Base-by-base conservation (phyloP, 805 yeast species). In the Candida adriatica region DNA sequence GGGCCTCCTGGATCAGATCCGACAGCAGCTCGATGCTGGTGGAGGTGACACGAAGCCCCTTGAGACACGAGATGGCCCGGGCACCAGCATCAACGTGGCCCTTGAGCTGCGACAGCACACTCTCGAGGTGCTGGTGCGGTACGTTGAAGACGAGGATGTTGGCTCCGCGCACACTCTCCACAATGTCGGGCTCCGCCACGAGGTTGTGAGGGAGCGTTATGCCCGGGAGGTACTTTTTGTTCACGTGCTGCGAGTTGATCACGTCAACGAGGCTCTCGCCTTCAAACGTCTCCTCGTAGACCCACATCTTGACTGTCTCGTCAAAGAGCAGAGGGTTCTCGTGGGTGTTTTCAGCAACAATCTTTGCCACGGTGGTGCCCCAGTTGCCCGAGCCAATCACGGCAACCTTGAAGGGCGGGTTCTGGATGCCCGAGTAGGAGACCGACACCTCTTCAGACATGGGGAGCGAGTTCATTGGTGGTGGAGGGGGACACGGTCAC, bases 311-410 rank as follows among this genome's bases (percentile, higher is more conserved):
- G 22, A 88, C 96, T 29, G 69, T 60, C 37, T 61, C 61, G 32
- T 73, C 70, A 56, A 90, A 88, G 48, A 82, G 61, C 18, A 74
- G 65, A 16, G 86, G 77, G 56, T 83, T 71, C 45, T 73, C 77
- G 16, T 66, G 64, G 24, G 87, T 66, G 60, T 86, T 86, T 59
- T 90, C 96, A 16, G 96, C 88, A 17, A 86, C 78, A 30, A 90
- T 82, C 59, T 90, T 90, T 41, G 96, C 96, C 33, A 90, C 86
- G 6, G 96, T 88, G 25, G 95, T 85, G 38, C 97, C 97, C 81
- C 97, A 90, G 62, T 90, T 90, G 49, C 97, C 97, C n/a, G 96
- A 86, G 22, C 97, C 97, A 41, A 88, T 75, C 31, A 85, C 79
- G 23, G 84, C 63, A 13, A 79, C 69, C 45, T 61, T 68, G 60